Evolutionary conservation across 2,329 filamentous ascomycete genomes (phyloP).

Genomic region (Whalleya microplaca): DNA sequence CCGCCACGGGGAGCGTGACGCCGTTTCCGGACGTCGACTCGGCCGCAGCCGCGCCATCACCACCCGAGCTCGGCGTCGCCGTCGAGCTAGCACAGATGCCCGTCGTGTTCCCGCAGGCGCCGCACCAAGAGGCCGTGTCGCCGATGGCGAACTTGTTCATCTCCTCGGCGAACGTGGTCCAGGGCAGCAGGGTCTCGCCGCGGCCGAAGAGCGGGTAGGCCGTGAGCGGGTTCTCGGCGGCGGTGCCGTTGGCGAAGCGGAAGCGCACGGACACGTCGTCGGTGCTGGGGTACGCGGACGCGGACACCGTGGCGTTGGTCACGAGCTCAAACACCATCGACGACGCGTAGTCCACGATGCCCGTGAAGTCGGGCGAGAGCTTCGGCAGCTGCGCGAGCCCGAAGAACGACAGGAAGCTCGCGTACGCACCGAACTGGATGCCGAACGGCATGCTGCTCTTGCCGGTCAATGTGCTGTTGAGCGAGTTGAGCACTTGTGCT

Average conservation of each 20-base stretch:
- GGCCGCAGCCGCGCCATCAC: constrained; percentile 28
- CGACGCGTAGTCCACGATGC: constrained; percentile 82
- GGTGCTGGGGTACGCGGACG: constrained; percentile 49
- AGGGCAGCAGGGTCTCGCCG: constrained; percentile 59
- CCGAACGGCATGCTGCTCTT: constrained; percentile 45
- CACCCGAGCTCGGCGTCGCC: constrained; percentile 33
- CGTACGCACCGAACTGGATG: constrained; percentile 65
- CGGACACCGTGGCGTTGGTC: constrained; percentile 52
- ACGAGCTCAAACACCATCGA: constrained; percentile 79
- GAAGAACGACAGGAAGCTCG: constrained; percentile 66
- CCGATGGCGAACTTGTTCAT: constrained; percentile 70
- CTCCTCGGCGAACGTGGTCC: constrained; percentile 66
- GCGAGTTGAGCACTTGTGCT: constrained; percentile 55
- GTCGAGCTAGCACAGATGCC: constrained; percentile 61
- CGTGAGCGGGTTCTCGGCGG: constrained; percentile 53
- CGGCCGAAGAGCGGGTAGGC: constrained; percentile 65
- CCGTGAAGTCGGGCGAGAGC: constrained; percentile 67
- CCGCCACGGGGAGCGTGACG: constrained; percentile 73
- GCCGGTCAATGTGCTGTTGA: constrained; percentile 55
- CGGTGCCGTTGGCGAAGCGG: constrained; percentile 63
- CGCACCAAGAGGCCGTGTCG: constrained; percentile 72
- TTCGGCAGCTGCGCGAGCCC: constrained; percentile 57
- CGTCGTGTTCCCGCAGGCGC: constrained; percentile 72
- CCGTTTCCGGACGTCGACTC: constrained; percentile 43
- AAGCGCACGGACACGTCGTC: constrained; percentile 62